These are phyloP conservation scores for Erythrobasidium hasegawianum DNA, from an alignment of 1,284 basidiomycete genomes.

Conservation along the genomic window DNA sequence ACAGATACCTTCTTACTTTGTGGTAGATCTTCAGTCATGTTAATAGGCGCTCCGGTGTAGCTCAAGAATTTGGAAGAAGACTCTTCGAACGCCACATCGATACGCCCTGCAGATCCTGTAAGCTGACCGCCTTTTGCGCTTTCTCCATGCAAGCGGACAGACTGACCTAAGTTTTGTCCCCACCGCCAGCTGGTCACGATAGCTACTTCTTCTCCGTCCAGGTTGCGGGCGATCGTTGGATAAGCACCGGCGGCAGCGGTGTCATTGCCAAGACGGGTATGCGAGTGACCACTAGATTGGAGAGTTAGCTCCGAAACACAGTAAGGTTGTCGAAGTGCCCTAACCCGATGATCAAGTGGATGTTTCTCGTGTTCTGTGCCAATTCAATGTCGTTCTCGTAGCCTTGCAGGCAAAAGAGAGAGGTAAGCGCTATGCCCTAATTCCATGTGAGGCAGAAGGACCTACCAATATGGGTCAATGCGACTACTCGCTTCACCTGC, in stretches of 20 bases:
- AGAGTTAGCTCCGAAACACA: slow-evolving; percentile 37
- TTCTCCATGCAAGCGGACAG: too few species aligned
- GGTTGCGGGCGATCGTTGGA: slow-evolving; percentile 52
- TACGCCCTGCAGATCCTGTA: slow-evolving; percentile 53
- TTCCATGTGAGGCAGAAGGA: too few species aligned
- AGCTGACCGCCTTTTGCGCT: too few species aligned
- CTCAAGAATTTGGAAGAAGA: slow-evolving; percentile 49
- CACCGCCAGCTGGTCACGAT: slow-evolving; percentile 49
- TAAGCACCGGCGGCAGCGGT: slow-evolving; percentile 50
- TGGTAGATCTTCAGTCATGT: slow-evolving; percentile 39
- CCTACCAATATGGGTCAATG: slow-evolving; percentile 52
- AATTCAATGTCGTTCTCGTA: slow-evolving; percentile 52
- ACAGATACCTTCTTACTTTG: slow-evolving; percentile 15
- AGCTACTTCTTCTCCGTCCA: slow-evolving; percentile 52
- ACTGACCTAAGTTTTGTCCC: not conserved
- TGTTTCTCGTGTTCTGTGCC: slow-evolving; percentile 50
- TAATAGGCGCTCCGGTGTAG: slow-evolving; percentile 53
- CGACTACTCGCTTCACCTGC: slow-evolving; percentile 51
- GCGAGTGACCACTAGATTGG: slow-evolving; percentile 53
- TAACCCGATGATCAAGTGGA: slow-evolving; percentile 46
- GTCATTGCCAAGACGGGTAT: slow-evolving; percentile 51
- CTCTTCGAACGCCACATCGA: slow-evolving; percentile 52
- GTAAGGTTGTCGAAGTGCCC: too few species aligned
- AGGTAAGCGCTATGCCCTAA: too few species aligned
- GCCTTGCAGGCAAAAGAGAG: slow-evolving; percentile 34